These are phyloP conservation scores for Sphaceloma murrayae DNA, from an alignment of 2,329 filamentous ascomycete genomes.

Conservation along the genomic window DNA sequence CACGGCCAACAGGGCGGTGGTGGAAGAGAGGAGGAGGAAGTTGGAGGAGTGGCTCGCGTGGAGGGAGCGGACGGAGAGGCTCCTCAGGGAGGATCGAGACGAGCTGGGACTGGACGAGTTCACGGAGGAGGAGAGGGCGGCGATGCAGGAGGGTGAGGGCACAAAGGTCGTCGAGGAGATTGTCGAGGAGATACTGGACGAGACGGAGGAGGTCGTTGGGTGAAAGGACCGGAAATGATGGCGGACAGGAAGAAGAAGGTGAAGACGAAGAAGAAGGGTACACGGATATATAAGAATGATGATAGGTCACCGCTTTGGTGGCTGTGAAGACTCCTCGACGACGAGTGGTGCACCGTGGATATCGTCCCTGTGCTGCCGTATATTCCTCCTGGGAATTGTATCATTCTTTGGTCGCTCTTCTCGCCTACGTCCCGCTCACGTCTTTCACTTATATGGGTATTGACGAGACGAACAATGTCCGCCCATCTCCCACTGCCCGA, in stretches of 20 bases:
- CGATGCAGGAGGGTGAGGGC: conserved; percentile 43
- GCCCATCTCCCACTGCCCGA: too few species aligned
- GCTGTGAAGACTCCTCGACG: too few species aligned
- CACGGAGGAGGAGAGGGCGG: conserved; percentile 52
- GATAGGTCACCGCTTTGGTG: too few species aligned
- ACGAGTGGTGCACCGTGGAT: too few species aligned
- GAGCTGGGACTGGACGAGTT: conserved; percentile 57
- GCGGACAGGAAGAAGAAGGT: neutral
- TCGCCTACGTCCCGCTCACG: too few species aligned
- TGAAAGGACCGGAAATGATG: neutral
- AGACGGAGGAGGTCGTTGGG: conserved; percentile 68
- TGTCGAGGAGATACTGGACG: conserved; percentile 82
- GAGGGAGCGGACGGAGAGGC: conserved; percentile 62
- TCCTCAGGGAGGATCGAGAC: conserved; percentile 62
- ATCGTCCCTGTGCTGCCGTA: too few species aligned
- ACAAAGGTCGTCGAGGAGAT: conserved; percentile 58
- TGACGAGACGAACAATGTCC: too few species aligned
- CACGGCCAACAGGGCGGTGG: conserved; percentile 85
- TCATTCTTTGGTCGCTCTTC: too few species aligned
- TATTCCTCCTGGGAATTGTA: too few species aligned
- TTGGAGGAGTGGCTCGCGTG: conserved; percentile 86
- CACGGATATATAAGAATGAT: too few species aligned
- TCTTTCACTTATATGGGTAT: too few species aligned
- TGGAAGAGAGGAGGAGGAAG: conserved; percentile 72
- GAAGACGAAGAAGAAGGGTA: conserved; percentile 4